Evolutionary conservation across 2,329 filamentous ascomycete genomes (phyloP).

Genomic region (Penicillium sp.): DNA sequence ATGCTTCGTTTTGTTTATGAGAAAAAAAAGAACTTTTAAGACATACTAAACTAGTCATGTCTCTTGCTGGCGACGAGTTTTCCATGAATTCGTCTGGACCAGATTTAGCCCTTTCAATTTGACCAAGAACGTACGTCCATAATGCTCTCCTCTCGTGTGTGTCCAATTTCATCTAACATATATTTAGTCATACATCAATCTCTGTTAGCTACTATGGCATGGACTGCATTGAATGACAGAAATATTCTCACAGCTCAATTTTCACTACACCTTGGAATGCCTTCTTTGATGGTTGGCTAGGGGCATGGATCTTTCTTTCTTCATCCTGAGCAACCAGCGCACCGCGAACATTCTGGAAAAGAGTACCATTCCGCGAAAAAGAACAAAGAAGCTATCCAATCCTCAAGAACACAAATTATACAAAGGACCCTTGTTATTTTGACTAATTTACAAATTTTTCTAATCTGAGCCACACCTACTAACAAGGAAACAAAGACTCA

Average conservation of each 20-base stretch:
- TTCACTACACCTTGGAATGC: background rate
- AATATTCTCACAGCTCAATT: no score
- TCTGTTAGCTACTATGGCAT: background rate
- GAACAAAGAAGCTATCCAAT: background rate
- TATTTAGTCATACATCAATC: background rate
- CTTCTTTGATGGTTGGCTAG: background rate
- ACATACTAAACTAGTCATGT: background rate
- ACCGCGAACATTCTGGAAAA: no score
- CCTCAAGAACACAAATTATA: background rate
- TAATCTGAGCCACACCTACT: background rate
- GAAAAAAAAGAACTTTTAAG: no score
- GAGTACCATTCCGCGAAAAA: background rate
- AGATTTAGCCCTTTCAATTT: background rate
- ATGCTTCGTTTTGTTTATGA: background rate
- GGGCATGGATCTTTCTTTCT: background rate
- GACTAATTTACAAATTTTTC: no score
- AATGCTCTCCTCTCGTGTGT: background rate
- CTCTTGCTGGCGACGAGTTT: background rate
- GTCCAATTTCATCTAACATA: background rate
- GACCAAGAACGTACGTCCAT: background rate
- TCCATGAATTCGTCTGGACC: background rate
- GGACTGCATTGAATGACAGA: background rate
- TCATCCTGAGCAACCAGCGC: background rate
- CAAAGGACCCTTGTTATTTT: background rate
- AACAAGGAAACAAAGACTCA: background rate